phyloP scores from a whole-genome alignment of 2,329 filamentous ascomycete species.

The Diaporthe vexans region DNA sequence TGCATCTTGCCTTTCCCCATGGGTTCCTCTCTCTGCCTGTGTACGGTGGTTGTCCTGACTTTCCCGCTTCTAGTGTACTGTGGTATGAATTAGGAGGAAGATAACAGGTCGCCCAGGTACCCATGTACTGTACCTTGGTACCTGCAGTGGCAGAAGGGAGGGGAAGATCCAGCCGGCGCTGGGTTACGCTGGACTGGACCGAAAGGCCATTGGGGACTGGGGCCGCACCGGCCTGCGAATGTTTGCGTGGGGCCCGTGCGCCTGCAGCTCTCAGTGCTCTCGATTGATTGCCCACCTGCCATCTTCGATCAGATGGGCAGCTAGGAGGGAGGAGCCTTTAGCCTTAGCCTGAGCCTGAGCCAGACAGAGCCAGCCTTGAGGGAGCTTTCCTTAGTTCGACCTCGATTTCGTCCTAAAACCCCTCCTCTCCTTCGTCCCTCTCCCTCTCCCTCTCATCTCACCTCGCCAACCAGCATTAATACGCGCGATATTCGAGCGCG shows the following conservation, averaged over 20 bases:
- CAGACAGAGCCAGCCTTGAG: neutral
- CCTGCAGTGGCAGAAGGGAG: constrained; percentile 9
- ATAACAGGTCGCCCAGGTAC: neutral
- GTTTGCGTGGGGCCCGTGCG: constrained; percentile 22
- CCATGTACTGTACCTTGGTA: constrained; percentile 15
- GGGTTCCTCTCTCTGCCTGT: neutral
- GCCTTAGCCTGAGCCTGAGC: too few species aligned
- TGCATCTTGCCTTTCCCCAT: constrained; percentile 1
- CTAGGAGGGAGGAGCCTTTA: too few species aligned
- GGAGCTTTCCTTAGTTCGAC: constrained; percentile 1
- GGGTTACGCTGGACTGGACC: neutral
- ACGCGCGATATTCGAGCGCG: neutral
- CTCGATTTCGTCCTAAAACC: neutral
- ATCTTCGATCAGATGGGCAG: neutral
- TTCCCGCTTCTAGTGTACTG: neutral
- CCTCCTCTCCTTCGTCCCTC: neutral
- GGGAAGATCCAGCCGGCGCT: constrained; percentile 12
- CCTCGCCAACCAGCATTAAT: neutral
- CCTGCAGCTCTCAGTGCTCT: constrained; percentile 11
- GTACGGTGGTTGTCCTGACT: neutral
- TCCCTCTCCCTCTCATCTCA: constrained; percentile 7
- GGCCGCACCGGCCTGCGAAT: neutral
- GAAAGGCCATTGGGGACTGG: neutral
- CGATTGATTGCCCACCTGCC: constrained; percentile 3
- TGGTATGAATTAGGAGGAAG: neutral